Percentiles rank a stretch among this genome's conserved stretches.
Conservation (phyloP, 768 basidiomycete species). For the Pholiota molesta region DNA sequence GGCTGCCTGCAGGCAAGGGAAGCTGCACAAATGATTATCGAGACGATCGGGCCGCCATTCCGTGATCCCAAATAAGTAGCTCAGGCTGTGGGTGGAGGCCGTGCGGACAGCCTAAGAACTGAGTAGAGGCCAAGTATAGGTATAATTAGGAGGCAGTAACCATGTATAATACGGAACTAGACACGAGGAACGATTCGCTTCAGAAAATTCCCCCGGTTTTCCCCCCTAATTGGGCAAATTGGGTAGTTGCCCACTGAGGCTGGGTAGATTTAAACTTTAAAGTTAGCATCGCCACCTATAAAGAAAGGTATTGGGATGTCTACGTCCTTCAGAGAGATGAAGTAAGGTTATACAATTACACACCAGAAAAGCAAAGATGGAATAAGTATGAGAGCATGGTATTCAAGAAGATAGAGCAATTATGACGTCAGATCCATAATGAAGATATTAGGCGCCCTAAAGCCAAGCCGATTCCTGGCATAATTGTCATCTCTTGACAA, state of each 20-base stretch:
- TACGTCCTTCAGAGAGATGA: neutral
- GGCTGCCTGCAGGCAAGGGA: neutral
- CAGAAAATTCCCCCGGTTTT: too few species aligned
- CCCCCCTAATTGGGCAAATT: too few species aligned
- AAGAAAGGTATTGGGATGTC: neutral
- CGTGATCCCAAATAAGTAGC: neutral
- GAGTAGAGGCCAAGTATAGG: neutral
- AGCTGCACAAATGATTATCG: neutral
- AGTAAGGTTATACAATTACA: neutral
- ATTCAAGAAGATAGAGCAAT: conserved; percentile 11
- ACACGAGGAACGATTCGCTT: too few species aligned
- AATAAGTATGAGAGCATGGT: neutral
- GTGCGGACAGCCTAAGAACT: neutral
- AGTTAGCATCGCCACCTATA: neutral
- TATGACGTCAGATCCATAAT: conserved; percentile 65
- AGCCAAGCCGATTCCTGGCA: conserved; percentile 63
- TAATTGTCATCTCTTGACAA: conserved; percentile 65
- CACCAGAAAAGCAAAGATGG: neutral
- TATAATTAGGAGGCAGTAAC: neutral
- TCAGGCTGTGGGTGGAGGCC: neutral
- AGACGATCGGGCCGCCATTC: neutral
- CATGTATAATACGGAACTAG: too few species aligned
- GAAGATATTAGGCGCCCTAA: conserved; percentile 78
- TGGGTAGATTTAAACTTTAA: too few species aligned
- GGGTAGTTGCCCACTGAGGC: too few species aligned